Evolutionary conservation across 2,329 filamentous ascomycete species (phyloP).

Genomic region (Sarocladium brachiariae): DNA sequence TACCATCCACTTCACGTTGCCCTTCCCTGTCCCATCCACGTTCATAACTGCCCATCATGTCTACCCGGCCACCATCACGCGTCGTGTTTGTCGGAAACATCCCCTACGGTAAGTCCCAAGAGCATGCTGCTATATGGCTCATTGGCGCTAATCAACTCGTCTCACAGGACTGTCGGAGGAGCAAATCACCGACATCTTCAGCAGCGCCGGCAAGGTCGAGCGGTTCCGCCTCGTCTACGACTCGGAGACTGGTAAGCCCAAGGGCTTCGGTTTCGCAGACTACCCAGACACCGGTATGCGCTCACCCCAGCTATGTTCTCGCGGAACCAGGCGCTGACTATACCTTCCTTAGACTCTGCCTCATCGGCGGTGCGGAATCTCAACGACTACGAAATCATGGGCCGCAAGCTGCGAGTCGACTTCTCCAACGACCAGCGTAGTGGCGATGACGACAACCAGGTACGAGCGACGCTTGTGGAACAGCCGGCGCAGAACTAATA

Average conservation of each 20-base stretch:
- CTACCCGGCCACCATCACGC: conserved; percentile 65
- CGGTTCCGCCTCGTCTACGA: conserved; percentile 94
- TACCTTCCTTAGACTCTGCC: conserved; percentile 53
- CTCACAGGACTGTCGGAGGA: conserved; percentile 84
- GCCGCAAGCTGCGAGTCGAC: conserved; percentile 87
- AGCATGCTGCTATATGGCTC: background rate
- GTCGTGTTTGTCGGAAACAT: conserved; percentile 84
- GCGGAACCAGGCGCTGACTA: background rate
- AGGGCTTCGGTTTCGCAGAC: conserved; percentile 95
- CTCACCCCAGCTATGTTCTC: background rate
- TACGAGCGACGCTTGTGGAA: conserved; percentile 9
- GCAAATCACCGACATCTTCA: conserved; percentile 91
- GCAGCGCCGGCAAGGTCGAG: conserved; percentile 79
- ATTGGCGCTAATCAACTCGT: background rate
- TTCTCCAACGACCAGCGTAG: conserved; percentile 89
- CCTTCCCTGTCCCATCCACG: background rate
- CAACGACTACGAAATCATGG: conserved; percentile 93
- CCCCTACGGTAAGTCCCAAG: conserved; percentile 56
- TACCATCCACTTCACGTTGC: background rate
- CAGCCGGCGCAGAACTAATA: background rate
- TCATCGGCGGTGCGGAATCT: conserved; percentile 92
- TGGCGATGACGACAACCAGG: conserved; percentile 49
- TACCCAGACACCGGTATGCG: conserved; percentile 77
- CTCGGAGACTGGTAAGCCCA: conserved; percentile 87
- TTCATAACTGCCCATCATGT: conserved; percentile 41